These are phyloP conservation scores for Alternaria tenuissima DNA, from an alignment of 2,329 filamentous ascomycete species.

Conservation along the genomic window DNA sequence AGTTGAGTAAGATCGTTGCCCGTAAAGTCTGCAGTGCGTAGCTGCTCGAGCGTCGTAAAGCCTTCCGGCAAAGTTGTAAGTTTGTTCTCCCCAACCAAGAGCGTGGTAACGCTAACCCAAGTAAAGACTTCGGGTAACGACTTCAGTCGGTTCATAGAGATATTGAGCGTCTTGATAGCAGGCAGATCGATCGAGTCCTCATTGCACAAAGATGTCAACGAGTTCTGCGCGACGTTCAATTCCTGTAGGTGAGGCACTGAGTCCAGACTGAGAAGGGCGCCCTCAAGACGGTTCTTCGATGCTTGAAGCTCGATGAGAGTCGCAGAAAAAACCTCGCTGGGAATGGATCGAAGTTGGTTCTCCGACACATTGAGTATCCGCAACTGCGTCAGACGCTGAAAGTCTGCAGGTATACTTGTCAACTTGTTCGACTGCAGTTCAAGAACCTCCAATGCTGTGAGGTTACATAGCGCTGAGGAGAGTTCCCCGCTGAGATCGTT, in stretches of 20 bases:
- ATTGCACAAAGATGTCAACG: conserved; percentile 64
- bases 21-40: conserved; percentile 83
- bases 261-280: conserved; percentile 71
- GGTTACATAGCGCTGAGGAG: conserved; percentile 66
- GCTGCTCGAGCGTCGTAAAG: conserved; percentile 70
- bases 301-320: conserved; percentile 77
- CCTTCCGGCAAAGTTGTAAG: conserved; percentile 79
- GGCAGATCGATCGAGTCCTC: conserved; percentile 69
- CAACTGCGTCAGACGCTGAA: conserved; percentile 73
- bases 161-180: conserved; percentile 73
- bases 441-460: conserved; percentile 77
- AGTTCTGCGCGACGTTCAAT: conserved; percentile 81
- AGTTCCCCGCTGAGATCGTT: conserved; percentile 55
- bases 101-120: conserved; percentile 76
- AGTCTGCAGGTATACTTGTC: conserved; percentile 70
- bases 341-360: conserved; percentile 76
- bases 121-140: conserved; percentile 75
- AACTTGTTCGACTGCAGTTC: conserved; percentile 85
- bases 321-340: conserved; percentile 72
- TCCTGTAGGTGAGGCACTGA: conserved; percentile 72
- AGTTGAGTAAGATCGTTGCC: conserved; percentile 82
- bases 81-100: conserved; percentile 83
- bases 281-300: conserved; percentile 79
- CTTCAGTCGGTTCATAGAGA: conserved; percentile 83
- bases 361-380: conserved; percentile 80